phyloP scores from a whole-genome alignment of 345 rosid genomes.

The Odontarrhena argentea region DNA sequence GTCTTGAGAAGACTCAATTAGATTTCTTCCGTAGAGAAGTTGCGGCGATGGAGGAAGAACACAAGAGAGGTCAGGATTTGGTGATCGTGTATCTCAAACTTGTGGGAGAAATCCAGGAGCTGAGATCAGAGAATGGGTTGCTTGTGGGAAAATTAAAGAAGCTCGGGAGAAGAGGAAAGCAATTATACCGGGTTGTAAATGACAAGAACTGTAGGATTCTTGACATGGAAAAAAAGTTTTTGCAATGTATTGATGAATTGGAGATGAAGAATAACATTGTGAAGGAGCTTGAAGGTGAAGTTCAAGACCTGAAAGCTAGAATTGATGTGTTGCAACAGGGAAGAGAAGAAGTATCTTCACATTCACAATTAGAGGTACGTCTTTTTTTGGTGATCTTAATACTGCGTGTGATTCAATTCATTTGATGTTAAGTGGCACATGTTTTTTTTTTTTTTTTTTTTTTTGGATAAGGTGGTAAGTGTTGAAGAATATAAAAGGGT shows the following conservation, averaged over 20 bases:
- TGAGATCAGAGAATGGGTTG: slow-evolving; percentile 48
- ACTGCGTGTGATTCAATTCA: not conserved
- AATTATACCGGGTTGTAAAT: slow-evolving; percentile 35
- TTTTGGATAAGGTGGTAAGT: slow-evolving; percentile 32
- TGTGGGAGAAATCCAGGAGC: slow-evolving; percentile 43
- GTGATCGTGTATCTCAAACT: slow-evolving; percentile 43
- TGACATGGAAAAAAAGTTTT: slow-evolving; percentile 46
- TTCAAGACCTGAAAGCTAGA: slow-evolving; percentile 38
- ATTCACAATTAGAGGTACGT: slow-evolving; percentile 47
- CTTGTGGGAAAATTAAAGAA: slow-evolving; percentile 57
- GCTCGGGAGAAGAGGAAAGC: slow-evolving; percentile 47
- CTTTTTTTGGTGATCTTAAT: not conserved
- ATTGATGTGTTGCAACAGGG: slow-evolving; percentile 46
- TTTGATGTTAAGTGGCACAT: not conserved
- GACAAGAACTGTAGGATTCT: slow-evolving; percentile 45
- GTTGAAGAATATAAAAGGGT: slow-evolving; percentile 51
- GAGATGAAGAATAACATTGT: slow-evolving; percentile 40
- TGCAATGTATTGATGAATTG: slow-evolving; percentile 35
- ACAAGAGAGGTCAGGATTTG: slow-evolving; percentile 45
- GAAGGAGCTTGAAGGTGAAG: slow-evolving; percentile 49
- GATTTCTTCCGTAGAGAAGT: slow-evolving; percentile 55
- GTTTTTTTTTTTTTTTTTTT: not conserved
- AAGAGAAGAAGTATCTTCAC: slow-evolving; percentile 44
- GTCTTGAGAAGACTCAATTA: slow-evolving; percentile 45
- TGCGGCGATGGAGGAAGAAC: slow-evolving; percentile 51